Evolutionary conservation across 106 monocot species (phyloP), one percentile per base, ranked within the genome.

Genomic region (Allium cepa): DNA sequence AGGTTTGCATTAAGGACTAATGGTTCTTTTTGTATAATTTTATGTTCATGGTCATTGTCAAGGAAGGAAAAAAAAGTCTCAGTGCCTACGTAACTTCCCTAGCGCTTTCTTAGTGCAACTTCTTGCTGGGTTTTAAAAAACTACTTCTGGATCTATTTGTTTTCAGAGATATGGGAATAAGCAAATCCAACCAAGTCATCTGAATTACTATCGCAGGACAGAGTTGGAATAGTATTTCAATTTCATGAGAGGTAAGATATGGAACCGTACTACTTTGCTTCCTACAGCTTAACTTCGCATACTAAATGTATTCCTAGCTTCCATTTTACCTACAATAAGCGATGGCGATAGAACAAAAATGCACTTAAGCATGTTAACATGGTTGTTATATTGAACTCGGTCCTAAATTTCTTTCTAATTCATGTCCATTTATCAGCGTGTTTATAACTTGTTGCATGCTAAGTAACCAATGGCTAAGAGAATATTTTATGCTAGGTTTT

Each of bases 171-270:
- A 83, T 82, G 78, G 79, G 71, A 64, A 68, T 69, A 84, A 89
- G 82, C 81, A 52, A 82, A 60, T 10, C 78, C 87, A 59, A 76
- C 27, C 77, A 26, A 55, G 15, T 70, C 76, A 26, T 71, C 84
- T 69, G 81, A 92, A 72, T 13, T 53, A 53, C 76, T 99, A 53
- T 74, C 77, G 48, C 79, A 82, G 53, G 74, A 99, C 71, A 92
- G 77, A 55, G 92, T 92, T 68, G 92, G 97, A 49, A 89, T 99
- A 61, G n/a, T n/a, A n/a, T n/a, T n/a, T n/a, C n/a, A n/a, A n/a
- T n/a, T n/a, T n/a, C n/a, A n/a, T n/a, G n/a, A n/a, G n/a, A 99
- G 97, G 92, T 99, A 79, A 16, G 4, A 36, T 36, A 36, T 36
- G 36, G 36, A 2, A 4, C 4, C 4, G 4, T 36, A 1, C 4